phyloP scores from a whole-genome alignment of 495 filamentous ascomycete genomes.

The Trichoderma reesei region DNA sequence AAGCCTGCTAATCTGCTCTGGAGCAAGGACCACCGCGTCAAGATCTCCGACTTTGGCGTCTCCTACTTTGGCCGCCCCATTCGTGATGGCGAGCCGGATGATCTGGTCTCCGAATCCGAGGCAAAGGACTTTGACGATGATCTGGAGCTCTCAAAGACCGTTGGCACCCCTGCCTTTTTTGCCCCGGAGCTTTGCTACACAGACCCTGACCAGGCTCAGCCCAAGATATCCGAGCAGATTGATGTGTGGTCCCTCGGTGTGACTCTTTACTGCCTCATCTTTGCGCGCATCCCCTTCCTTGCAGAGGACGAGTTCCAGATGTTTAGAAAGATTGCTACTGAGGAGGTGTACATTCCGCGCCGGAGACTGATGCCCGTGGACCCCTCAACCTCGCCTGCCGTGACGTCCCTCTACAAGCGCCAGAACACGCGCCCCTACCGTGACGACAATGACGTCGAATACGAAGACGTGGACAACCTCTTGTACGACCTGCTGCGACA shows the following conservation, averaged over 20 bases:
- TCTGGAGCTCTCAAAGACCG: constrained; percentile 90
- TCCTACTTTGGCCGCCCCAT: constrained; percentile 88
- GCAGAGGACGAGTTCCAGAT: constrained; percentile 84
- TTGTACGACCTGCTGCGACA: constrained; percentile 71
- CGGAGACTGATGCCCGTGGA: constrained; percentile 71
- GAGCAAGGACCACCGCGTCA: constrained; percentile 75
- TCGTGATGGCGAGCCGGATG: constrained; percentile 63
- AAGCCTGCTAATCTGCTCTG: constrained; percentile 96
- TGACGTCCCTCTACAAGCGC: constrained; percentile 46
- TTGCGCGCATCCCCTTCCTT: constrained; percentile 84
- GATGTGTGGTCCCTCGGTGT: constrained; percentile 97
- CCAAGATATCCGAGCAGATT: constrained; percentile 56
- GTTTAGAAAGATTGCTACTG: constrained; percentile 81
- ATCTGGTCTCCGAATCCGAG: constrained; percentile 73
- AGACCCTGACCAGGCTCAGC: constrained; percentile 41
- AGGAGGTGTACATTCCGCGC: constrained; percentile 78
- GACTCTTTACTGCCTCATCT: constrained; percentile 91
- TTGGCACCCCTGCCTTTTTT: constrained; percentile 95
- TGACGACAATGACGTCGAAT: constrained; percentile 59
- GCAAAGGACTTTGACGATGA: constrained; percentile 80
- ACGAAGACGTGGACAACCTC: constrained; percentile 77
- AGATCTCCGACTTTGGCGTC: constrained; percentile 99
- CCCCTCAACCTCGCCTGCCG: constrained; percentile 38
- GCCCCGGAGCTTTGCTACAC: constrained; percentile 95
- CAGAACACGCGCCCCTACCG: constrained; percentile 38